Percentiles rank a stretch among this genome's conserved stretches.
phyloP scores from a whole-genome alignment of 2,329 filamentous ascomycete species.

The Gremmenia infestans region DNA sequence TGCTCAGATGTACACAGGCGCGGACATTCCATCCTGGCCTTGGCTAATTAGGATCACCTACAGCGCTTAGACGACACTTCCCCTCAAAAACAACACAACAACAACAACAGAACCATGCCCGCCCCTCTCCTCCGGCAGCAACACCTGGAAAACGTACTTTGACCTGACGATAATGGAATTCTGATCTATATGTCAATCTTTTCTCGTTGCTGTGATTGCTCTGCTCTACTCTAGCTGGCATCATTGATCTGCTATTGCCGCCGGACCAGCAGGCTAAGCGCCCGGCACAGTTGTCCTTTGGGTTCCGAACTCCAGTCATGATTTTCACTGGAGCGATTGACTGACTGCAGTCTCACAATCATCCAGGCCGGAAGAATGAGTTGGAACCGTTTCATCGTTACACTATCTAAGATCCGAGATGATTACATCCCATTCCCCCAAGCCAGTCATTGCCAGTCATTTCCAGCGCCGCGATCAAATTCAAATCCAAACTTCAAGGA shows the following conservation, averaged over 20 bases:
- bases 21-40: slow-evolving; percentile 18
- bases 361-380: slow-evolving; percentile 4
- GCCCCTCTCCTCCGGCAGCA: background rate
- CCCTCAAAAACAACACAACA: slow-evolving; percentile 14
- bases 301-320: slow-evolving; percentile 1
- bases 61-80: slow-evolving; percentile 6
- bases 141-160: background rate
- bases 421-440: slow-evolving; percentile 11
- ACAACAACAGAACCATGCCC: slow-evolving; percentile 4
- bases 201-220: background rate
- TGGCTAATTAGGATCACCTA: slow-evolving; percentile 12
- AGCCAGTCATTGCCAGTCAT: slow-evolving; percentile 24
- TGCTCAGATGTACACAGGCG: slow-evolving; percentile 18
- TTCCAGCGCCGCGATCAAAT: slow-evolving; percentile 11
- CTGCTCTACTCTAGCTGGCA: background rate
- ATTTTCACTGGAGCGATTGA: slow-evolving; percentile 13
- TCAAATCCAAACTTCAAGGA: slow-evolving; percentile 3
- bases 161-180: slow-evolving; percentile 3
- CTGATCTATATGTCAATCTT: slow-evolving; percentile 7
- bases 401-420: slow-evolving; percentile 16
- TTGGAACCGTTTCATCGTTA: slow-evolving; percentile 26
- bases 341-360: slow-evolving; percentile 7
- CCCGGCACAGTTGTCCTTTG: slow-evolving; percentile 13
- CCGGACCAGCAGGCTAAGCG: slow-evolving; percentile 15
- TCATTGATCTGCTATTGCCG: slow-evolving; percentile 7